Base-by-base conservation (phyloP, 208 protist genomes). In the Trypanosoma caninum region DNA sequence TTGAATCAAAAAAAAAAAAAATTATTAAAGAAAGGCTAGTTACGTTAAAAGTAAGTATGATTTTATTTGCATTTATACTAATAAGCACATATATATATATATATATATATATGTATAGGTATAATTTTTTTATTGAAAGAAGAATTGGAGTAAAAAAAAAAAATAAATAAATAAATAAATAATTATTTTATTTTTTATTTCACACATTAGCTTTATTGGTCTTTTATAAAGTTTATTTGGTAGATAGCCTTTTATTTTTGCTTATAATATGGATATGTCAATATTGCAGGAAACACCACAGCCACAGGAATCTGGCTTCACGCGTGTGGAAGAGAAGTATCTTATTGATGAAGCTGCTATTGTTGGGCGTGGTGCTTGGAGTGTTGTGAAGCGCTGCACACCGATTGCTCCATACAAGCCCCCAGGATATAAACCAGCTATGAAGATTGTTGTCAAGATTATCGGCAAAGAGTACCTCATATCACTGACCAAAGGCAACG, bases 371-470 rank as follows among this genome's bases (percentile, higher is more conserved):
- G 90, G 90, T 0, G 90, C 90, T 23, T 94, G 87, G 82, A 94
- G 86, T 56, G 87, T 91, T 35, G 90, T 94, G 58, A 94, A 94
- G 74, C 76, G 80, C 46, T 93, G 86, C 67, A 78, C 78, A 3
- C 69, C 78, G 11, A 76, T 91, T 44, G 54, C 73, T 20, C 69
- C 78, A 13, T 94, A 95, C 65, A 54, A 72, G 28, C 89, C 89
- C 4, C 87, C 84, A 33, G 82, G 76, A 35, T 80, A 73, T n/a
- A 56, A 57, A 11, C 65, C 72, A 28, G 81, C 65, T 8, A 94
- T 94, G 87, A 90, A 90, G 55, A 82, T 85, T 65, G 90, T 96
- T 28, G 84, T 90, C 31, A 96, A 96, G 60, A 88, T 96, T 11
- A 93, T 96, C 62, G 77, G 88, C 51, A 96, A 96, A 67, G 84